These are phyloP conservation scores for Fonsecaea pedrosoi DNA, from an alignment of 2,329 filamentous ascomycete genomes.

Conservation along the genomic window DNA sequence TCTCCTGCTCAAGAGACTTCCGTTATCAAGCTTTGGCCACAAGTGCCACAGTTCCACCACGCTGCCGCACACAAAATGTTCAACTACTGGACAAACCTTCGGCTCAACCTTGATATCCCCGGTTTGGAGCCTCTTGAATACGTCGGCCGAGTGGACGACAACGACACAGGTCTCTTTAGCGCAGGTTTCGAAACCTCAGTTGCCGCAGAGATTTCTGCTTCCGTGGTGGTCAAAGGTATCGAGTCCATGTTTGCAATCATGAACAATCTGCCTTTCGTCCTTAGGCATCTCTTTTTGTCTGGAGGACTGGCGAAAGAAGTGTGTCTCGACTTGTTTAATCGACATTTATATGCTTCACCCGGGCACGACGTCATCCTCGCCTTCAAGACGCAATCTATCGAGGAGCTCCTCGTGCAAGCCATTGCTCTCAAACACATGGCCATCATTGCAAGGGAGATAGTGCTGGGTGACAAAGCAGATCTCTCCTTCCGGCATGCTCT, in stretches of 20 bases:
- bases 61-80: slow-evolving; percentile 27
- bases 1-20: slow-evolving; percentile 1
- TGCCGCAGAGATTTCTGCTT: slow-evolving; percentile 7
- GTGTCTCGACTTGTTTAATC: slow-evolving; percentile 10
- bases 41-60: slow-evolving; percentile 19
- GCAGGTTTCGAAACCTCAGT: neutral
- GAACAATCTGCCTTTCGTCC: slow-evolving; percentile 14
- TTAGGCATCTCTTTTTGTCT: slow-evolving; percentile 18
- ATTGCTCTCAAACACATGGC: slow-evolving; percentile 18
- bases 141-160: slow-evolving; percentile 19
- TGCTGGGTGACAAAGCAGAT: slow-evolving; percentile 17
- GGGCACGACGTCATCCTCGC: slow-evolving; percentile 2
- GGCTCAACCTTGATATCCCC: slow-evolving; percentile 15
- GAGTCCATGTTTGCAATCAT: slow-evolving; percentile 20
- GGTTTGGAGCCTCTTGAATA: slow-evolving; percentile 17
- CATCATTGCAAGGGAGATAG: neutral
- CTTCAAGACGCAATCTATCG: slow-evolving; percentile 15
- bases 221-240: slow-evolving; percentile 9
- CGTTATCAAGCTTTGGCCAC: slow-evolving; percentile 15
- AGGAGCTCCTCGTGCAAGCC: slow-evolving; percentile 20
- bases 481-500: slow-evolving; percentile 18
- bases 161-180: slow-evolving; percentile 12
- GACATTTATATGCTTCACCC: neutral
- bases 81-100: slow-evolving; percentile 23
- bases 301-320: slow-evolving; percentile 17